Evolutionary conservation across 164 flowering plant genomes (phyloP).

Genomic region (Nymphaea colorata): DNA sequence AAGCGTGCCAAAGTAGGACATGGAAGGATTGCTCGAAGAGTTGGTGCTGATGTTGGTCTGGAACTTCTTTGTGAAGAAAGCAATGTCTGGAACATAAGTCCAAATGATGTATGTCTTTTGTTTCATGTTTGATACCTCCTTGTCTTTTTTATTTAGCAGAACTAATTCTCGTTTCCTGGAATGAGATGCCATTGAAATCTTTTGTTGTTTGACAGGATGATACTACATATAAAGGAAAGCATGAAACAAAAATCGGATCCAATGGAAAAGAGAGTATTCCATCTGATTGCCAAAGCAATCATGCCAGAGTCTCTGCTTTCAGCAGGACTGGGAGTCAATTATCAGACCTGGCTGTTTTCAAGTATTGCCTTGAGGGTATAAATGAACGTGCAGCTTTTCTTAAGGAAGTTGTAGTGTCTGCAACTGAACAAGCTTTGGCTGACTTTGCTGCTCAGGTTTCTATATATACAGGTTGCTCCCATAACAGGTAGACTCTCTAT

Average conservation of each 20-base stretch:
- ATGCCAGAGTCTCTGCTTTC: slow-evolving; percentile 27
- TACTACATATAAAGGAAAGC: slow-evolving; percentile 14
- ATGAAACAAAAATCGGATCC: slow-evolving; percentile 22
- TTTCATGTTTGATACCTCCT: too few species aligned
- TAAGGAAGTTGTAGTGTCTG: slow-evolving; percentile 46
- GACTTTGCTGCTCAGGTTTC: slow-evolving; percentile 70
- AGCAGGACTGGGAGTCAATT: slow-evolving; percentile 19
- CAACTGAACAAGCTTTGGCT: slow-evolving; percentile 41
- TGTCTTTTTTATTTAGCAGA: neutral
- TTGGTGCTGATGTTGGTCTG: too few species aligned
- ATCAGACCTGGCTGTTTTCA: slow-evolving; percentile 59
- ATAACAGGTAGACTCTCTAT: slow-evolving; percentile 47
- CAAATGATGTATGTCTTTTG: too few species aligned
- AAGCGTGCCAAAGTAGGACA: slow-evolving; percentile 49
- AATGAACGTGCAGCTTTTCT: slow-evolving; percentile 59
- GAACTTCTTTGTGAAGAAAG: too few species aligned
- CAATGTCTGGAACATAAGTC: too few species aligned
- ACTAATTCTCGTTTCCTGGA: neutral
- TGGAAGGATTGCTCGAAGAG: slow-evolving; percentile 9
- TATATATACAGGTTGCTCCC: slow-evolving; percentile 71
- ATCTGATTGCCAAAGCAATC: slow-evolving; percentile 58
- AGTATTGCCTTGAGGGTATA: slow-evolving; percentile 64
- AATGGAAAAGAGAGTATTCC: slow-evolving; percentile 33
- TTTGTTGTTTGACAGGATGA: slow-evolving; percentile 21
- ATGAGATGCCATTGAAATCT: too few species aligned